Percentiles rank a stretch among this genome's conserved stretches.
phyloP scores from a whole-genome alignment of 225 moss, liverwort and hornwort species.

The Lunularia cruciata region DNA sequence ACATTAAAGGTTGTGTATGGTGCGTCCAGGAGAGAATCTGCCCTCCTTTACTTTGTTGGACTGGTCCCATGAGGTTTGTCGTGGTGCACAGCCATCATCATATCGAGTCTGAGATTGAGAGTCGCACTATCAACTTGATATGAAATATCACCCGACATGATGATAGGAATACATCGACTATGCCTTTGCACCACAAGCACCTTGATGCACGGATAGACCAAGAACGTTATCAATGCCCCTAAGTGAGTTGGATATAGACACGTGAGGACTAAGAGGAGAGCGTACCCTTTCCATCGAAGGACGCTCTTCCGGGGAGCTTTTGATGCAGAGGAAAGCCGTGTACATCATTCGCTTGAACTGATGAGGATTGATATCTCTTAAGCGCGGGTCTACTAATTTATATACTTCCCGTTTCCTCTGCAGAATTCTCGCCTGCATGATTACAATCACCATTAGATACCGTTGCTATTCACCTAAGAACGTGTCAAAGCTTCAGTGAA shows the following conservation, averaged over 20 bases:
- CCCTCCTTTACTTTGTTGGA: too few species aligned
- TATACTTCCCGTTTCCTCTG: slow-evolving; percentile 30
- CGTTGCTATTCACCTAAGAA: too few species aligned
- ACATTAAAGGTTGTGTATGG: too few species aligned
- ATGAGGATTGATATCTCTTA: slow-evolving; percentile 38
- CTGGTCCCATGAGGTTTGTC: too few species aligned
- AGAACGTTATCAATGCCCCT: neutral
- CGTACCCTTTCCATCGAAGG: slow-evolving; percentile 35
- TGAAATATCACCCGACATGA: neutral
- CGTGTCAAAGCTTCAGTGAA: too few species aligned
- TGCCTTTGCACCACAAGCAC: neutral
- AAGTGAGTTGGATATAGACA: neutral
- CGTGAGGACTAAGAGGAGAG: neutral
- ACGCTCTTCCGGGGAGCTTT: slow-evolving; percentile 30
- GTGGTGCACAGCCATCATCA: too few species aligned
- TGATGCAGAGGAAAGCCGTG: slow-evolving; percentile 37
- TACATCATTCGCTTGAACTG: slow-evolving; percentile 49
- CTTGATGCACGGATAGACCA: neutral
- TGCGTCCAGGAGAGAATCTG: too few species aligned
- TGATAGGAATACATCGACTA: neutral
- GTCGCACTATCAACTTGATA: neutral
- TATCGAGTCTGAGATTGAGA: neutral
- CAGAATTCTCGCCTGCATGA: slow-evolving; percentile 31
- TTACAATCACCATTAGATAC: neutral
- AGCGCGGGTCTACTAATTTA: slow-evolving; percentile 29